Base-by-base conservation (phyloP, 2,329 filamentous ascomycete genomes). In the Anisogramma anomala region DNA sequence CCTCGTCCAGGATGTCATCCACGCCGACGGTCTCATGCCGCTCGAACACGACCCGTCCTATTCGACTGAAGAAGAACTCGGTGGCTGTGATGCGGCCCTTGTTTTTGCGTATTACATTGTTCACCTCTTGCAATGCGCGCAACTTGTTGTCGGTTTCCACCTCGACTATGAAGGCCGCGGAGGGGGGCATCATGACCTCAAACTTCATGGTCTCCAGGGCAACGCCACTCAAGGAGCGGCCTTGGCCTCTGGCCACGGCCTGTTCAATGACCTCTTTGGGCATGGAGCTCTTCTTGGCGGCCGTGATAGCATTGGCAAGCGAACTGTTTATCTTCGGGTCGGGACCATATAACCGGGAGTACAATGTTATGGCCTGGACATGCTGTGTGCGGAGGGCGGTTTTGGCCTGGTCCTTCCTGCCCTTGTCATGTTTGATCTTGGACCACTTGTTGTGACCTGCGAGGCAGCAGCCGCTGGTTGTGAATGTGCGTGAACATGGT, bases 391-490 rank as follows among this genome's bases (percentile, higher is more conserved):
- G 79, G 51, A 80, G 71, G 32, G 72, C 72, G 61, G 78, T 85
- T 62, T 88, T 94, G 52, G 80, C 79, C 45, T 72, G 72, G 60
- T 98, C 91, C 43, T 80, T 82, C 47, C 81, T 84, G 38, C 82
- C 87, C 62, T 98, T 98, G 60, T 91, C 86, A 61, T 96, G 91
- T 57, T 82, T 84, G 64, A 95, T 96, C 55, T 91, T 94, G 43
- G 86, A 87, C 91, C 91, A 98, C 58, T 87, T 83, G 61, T 82
- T 94, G 64, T 94, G 87, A 11, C 87, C 87, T 18, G 82, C 79
- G 46, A 64, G 61, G 11, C 62, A 55, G 6, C 53, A 43, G 7
- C 67, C 49, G 13, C 65, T 68, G 13, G 65, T 65, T 41, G 59
- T 59, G 45, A 81, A 68, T 26, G 59, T 54, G 40, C 72, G 70